Conservation (phyloP, 306 rosid species). For the Neltuma alba region DNA sequence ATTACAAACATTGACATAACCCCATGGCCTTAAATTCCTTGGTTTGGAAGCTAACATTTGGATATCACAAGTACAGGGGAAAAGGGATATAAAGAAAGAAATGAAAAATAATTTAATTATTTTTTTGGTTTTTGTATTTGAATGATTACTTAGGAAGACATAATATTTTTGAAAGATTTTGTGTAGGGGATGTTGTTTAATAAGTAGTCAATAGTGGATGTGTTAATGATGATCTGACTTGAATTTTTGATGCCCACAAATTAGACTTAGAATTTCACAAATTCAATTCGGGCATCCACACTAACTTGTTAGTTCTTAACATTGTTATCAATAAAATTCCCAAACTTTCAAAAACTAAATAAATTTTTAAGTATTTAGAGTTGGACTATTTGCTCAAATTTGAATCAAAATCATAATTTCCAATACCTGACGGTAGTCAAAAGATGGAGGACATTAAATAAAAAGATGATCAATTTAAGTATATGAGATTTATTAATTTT, state of each 20-base stretch:
- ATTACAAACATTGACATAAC: neutral
- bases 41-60: neutral
- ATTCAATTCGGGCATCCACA: constrained; percentile 30
- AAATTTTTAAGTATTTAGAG: neutral
- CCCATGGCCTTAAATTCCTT: neutral
- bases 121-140: neutral
- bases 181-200: neutral
- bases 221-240: constrained; percentile 35
- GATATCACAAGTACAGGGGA: neutral
- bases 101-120: neutral
- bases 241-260: constrained; percentile 41
- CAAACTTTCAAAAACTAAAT: neutral
- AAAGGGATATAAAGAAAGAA: neutral
- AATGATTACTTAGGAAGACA: neutral
- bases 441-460: neutral
- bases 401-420: neutral
- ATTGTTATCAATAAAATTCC: neutral
- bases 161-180: neutral
- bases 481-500: neutral
- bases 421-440: neutral
- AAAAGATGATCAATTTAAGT: neutral
- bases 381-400: neutral
- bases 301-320: constrained; percentile 10
- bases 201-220: constrained; percentile 2
- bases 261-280: constrained; percentile 32